Base-by-base conservation (phyloP, 257 asterid species). In the Verbascum thapsus region DNA sequence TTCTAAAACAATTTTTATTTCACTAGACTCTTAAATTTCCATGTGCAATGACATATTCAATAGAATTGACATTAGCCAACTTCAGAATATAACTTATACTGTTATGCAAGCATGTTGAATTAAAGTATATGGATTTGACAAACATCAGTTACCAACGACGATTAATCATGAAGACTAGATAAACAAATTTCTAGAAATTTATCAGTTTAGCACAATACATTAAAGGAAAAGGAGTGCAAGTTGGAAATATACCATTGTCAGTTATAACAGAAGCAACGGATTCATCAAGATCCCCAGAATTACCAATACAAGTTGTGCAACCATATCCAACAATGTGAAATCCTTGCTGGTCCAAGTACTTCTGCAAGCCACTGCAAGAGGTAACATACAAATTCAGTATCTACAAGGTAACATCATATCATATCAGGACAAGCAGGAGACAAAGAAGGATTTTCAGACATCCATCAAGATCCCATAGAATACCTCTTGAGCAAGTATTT, bases 251-350 rank as follows among this genome's bases (percentile, higher is more conserved):
- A 91, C 98, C 98, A 57, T 88, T 86, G 58, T 91, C 96, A 0
- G 85, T 20, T 64, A 91, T 83, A 51, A 83, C 90, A 48, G 91
- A 72, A 64, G 95, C 79, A 42, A 91, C 98, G 35, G 96, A 75
- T 71, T 88, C 98, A 49, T 86, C 87, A 53, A 91, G 95, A 65
- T 91, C 98, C 60, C 98, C 96, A 13, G 98, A 91, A 81, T 91
- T 91, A 45, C 98, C 98, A 63, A 91, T 91, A 70, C 98, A 91
- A 32, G 98, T 91, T 32, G 98, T 91, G 82, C 98, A 91, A 43
- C 98, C 98, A 80, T 84, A 91, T 66, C 98, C 98, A 62, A 91
- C 96, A 32, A 86, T 82, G 58, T 81, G n/a, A 59, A 91, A 91
- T 37, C 98, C 98, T 76, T 86, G 98, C 81, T 84, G 85, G 71